phyloP scores from a whole-genome alignment of 2,329 filamentous ascomycete species.

The Neopestalotiopsis rosae region DNA sequence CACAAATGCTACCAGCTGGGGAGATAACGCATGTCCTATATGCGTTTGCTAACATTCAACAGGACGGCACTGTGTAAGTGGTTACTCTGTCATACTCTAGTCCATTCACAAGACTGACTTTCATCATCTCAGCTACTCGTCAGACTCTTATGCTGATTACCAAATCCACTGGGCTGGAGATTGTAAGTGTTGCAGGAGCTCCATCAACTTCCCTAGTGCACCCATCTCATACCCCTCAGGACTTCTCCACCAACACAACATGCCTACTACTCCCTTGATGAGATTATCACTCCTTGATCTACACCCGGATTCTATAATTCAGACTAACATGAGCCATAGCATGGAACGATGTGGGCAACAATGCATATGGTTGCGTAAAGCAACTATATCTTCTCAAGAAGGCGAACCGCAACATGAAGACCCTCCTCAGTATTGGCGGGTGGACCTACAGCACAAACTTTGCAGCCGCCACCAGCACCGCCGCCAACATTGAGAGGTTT shows the following conservation, averaged over 20 bases:
- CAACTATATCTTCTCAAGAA: conserved; percentile 82
- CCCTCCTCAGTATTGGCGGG: conserved; percentile 81
- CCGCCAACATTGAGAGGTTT: conserved; percentile 67
- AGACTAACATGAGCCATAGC: conserved; percentile 35
- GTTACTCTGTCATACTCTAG: not conserved
- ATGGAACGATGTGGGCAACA: conserved; percentile 69
- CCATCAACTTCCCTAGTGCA: not conserved
- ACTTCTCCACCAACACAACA: not conserved
- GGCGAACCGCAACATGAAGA: conserved; percentile 76
- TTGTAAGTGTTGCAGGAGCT: conserved; percentile 44
- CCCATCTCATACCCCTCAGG: not conserved
- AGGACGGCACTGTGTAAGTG: conserved; percentile 73
- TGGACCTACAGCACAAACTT: conserved; percentile 87
- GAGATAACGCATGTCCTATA: conserved; percentile 81
- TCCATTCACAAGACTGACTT: not conserved
- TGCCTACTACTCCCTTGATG: not conserved
- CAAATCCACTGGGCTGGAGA: conserved; percentile 77
- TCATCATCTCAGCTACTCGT: conserved; percentile 54
- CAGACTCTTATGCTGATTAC: conserved; percentile 71
- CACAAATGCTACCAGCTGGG: conserved; percentile 70
- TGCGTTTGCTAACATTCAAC: conserved; percentile 77
- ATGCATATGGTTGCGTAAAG: conserved; percentile 82
- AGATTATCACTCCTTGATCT: not conserved
- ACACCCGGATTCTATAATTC: not conserved
- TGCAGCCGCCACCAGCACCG: conserved; percentile 67